Percentiles rank a stretch among this genome's conserved stretches.
Evolutionary conservation across 2,329 filamentous ascomycete species (phyloP).

Genomic region (Alternaria arborescens): DNA sequence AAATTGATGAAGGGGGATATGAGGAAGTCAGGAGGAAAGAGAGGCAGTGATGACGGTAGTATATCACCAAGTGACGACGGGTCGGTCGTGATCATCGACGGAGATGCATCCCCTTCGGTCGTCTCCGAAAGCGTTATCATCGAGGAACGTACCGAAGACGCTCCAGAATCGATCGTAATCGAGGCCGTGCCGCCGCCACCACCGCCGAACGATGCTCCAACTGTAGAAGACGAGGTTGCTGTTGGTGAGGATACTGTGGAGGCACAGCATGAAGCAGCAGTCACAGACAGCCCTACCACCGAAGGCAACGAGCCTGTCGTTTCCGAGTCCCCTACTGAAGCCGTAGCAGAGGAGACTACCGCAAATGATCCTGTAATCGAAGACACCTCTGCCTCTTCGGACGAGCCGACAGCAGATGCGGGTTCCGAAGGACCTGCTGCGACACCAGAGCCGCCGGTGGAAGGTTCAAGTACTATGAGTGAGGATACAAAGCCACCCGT

Average conservation of each 20-base stretch:
- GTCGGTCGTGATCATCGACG: neutral
- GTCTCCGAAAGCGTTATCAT: conserved; percentile 20
- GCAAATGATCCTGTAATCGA: neutral
- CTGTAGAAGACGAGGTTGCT: neutral
- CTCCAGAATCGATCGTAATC: conserved; percentile 7
- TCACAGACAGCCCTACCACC: neutral
- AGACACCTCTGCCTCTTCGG: conserved; percentile 1
- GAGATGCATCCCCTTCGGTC: conserved; percentile 17
- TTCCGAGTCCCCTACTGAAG: conserved; percentile 3
- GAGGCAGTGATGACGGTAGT: conserved; percentile 27
- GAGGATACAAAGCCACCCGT: neutral
- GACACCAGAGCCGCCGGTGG: neutral
- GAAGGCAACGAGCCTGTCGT: neutral
- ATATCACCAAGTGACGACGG: conserved; percentile 13
- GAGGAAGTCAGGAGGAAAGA: conserved; percentile 38
- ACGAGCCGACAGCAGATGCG: conserved; percentile 3
- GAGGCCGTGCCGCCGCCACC: conserved; percentile 7
- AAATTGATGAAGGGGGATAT: conserved; percentile 39
- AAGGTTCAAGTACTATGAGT: neutral
- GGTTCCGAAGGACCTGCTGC: neutral
- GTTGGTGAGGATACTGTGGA: neutral
- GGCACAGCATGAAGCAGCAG: conserved; percentile 2
- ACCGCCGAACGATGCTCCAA: conserved; percentile 11
- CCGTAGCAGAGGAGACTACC: neutral
- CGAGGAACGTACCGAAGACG: conserved; percentile 16